phyloP scores from a whole-genome alignment of 768 basidiomycete genomes.

The Termitomyces sp. region DNA sequence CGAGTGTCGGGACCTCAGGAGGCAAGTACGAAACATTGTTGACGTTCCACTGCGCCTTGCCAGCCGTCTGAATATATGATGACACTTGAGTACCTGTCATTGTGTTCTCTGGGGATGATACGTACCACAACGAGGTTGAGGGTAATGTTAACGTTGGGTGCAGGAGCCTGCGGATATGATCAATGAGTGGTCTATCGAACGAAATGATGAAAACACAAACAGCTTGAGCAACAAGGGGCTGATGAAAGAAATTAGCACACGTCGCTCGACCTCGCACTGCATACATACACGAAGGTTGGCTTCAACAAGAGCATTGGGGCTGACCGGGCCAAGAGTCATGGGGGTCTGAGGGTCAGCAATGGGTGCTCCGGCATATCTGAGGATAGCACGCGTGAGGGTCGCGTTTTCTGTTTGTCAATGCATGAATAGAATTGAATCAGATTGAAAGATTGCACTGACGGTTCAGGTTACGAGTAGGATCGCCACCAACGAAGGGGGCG shows the following conservation, averaged over 20 bases:
- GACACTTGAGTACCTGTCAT: background rate
- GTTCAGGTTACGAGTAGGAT: constrained; percentile 16
- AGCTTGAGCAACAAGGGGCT: constrained; percentile 4
- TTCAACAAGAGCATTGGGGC: constrained; percentile 23
- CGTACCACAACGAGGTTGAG: constrained; percentile 18
- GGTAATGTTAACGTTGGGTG: constrained; percentile 19
- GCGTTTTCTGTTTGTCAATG: constrained; percentile 19
- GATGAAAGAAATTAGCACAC: background rate
- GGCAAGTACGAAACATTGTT: constrained; percentile 24
- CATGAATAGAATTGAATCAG: background rate
- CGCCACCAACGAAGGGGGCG: constrained; percentile 20
- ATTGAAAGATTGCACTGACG: constrained; percentile 7
- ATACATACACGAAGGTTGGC: constrained; percentile 7
- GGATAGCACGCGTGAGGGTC: constrained; percentile 25
- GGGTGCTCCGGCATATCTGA: constrained; percentile 29
- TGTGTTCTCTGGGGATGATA: background rate
- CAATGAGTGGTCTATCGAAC: background rate
- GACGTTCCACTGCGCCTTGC: constrained; percentile 24
- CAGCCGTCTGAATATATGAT: constrained; percentile 12
- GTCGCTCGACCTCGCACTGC: no score
- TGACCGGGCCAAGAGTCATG: constrained; percentile 14
- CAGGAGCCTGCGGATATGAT: constrained; percentile 12
- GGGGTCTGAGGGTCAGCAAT: constrained; percentile 21
- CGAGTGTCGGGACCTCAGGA: constrained; percentile 22
- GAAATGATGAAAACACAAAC: background rate